Conservation (phyloP, 2,329 filamentous ascomycete species). For the Davidsoniella australis region DNA sequence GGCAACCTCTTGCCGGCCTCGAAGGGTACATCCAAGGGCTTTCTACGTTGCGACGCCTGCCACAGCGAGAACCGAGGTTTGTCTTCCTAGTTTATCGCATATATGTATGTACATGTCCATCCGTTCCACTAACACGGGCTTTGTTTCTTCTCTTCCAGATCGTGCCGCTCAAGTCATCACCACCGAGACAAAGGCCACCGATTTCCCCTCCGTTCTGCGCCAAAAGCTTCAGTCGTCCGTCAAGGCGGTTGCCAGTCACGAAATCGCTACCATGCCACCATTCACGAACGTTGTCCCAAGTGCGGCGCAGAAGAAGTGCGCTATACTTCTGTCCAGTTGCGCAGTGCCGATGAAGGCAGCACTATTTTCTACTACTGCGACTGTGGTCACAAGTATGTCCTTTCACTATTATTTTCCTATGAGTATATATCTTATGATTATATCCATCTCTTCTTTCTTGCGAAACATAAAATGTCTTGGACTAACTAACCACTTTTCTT, state of each 20-base stretch:
- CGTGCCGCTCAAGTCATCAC: conserved; percentile 58
- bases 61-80: conserved; percentile 69
- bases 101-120: neutral
- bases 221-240: conserved; percentile 71
- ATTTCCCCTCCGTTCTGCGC: conserved; percentile 79
- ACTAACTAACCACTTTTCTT: conserved; percentile 8
- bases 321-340: conserved; percentile 70
- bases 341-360: conserved; percentile 86
- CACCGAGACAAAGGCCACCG: conserved; percentile 71
- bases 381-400: conserved; percentile 62
- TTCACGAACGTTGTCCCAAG: conserved; percentile 54
- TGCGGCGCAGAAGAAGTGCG: conserved; percentile 71
- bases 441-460: conserved; percentile 4
- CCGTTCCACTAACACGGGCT: conserved; percentile 4
- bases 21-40: conserved; percentile 56
- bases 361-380: conserved; percentile 84
- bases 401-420: neutral
- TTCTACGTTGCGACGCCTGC: conserved; percentile 72
- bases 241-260: conserved; percentile 62
- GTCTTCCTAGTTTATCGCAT: neutral
- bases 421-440: too few relatives aligned
- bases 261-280: conserved; percentile 57
- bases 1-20: conserved; percentile 76
- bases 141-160: conserved; percentile 30
- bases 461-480: conserved; percentile 16